Conservation (phyloP, 2,329 filamentous ascomycete species). For the Xylariales sp. region DNA sequence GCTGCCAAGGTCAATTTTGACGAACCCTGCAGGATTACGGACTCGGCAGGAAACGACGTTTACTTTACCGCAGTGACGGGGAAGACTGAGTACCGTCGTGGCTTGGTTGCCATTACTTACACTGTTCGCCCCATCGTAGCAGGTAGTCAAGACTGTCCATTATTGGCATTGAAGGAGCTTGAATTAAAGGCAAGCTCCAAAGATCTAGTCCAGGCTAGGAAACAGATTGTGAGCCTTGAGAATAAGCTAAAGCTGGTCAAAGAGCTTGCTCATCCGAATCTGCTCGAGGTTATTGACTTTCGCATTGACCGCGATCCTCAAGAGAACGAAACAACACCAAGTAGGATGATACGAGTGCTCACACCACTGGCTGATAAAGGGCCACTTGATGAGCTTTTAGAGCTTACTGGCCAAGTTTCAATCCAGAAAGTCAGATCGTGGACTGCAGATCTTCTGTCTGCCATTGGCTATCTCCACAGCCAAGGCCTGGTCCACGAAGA, state of each 20-base stretch:
- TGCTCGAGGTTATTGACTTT: conserved; percentile 79
- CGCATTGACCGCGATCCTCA: conserved; percentile 58
- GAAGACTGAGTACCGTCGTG: conserved; percentile 61
- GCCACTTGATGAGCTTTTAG: conserved; percentile 75
- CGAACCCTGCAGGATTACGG: conserved; percentile 58
- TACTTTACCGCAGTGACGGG: conserved; percentile 68
- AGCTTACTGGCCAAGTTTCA: conserved; percentile 70
- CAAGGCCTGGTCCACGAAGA: conserved; percentile 80
- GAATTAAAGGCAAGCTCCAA: conserved; percentile 53
- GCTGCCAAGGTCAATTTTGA: conserved; percentile 56
- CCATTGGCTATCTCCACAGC: conserved; percentile 79
- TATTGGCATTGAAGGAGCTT: conserved; percentile 72
- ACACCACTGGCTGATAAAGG: conserved; percentile 77
- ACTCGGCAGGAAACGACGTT: conserved; percentile 58
- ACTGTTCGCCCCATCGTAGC: conserved; percentile 66
- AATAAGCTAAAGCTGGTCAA: conserved; percentile 72
- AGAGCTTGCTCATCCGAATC: conserved; percentile 67
- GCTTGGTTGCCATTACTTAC: conserved; percentile 64
- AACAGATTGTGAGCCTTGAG: conserved; percentile 73
- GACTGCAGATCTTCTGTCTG: conserved; percentile 89
- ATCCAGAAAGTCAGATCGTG: conserved; percentile 77
- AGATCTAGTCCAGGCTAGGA: conserved; percentile 63
- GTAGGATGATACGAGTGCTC: conserved; percentile 72
- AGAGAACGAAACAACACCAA: conserved; percentile 33
- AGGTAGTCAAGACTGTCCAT: conserved; percentile 50